These are phyloP conservation scores for Linnemannia hyalina DNA, from an alignment of 192 early-diverging fungal species.

Conservation along the genomic window DNA sequence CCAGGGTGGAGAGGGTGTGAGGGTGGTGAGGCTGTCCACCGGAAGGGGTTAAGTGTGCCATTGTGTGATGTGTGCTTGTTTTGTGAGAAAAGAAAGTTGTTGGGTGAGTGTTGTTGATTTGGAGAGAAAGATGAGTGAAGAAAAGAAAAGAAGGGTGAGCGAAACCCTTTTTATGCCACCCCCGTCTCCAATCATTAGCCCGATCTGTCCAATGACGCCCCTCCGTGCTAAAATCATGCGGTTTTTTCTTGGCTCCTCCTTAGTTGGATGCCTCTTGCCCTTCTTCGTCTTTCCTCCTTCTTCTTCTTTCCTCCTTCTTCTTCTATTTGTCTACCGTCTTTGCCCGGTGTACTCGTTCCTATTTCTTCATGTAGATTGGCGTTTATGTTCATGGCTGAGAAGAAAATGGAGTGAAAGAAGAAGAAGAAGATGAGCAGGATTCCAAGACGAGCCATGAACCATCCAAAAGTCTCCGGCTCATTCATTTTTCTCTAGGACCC, in stretches of 20 bases:
- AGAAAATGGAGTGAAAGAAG: background rate
- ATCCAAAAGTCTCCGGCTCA: too few species aligned
- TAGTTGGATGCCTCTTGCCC: too few species aligned
- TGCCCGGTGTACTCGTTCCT: too few species aligned
- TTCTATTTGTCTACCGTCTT: background rate
- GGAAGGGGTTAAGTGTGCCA: slow-evolving; percentile 29
- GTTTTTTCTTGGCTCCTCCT: too few species aligned
- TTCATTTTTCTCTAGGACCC: too few species aligned
- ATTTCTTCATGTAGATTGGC: too few species aligned
- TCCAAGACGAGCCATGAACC: too few species aligned
- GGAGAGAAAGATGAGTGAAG: background rate
- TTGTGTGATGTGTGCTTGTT: slow-evolving; percentile 6
- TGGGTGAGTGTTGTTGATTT: background rate
- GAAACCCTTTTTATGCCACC: background rate
- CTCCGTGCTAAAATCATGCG: too few species aligned
- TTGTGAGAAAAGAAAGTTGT: background rate
- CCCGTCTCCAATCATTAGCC: background rate
- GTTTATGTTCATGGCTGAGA: too few species aligned
- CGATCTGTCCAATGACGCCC: background rate
- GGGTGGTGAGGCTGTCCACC: slow-evolving; percentile 60
- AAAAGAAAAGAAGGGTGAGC: background rate
- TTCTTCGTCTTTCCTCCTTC: too few species aligned
- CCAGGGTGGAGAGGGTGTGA: slow-evolving; percentile 67
- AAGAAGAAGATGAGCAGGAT: too few species aligned
- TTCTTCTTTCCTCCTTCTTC: background rate